Evolutionary conservation across 176 grass and related monocot genomes (phyloP).

Genomic region (Eremochloa ophiuroides): DNA sequence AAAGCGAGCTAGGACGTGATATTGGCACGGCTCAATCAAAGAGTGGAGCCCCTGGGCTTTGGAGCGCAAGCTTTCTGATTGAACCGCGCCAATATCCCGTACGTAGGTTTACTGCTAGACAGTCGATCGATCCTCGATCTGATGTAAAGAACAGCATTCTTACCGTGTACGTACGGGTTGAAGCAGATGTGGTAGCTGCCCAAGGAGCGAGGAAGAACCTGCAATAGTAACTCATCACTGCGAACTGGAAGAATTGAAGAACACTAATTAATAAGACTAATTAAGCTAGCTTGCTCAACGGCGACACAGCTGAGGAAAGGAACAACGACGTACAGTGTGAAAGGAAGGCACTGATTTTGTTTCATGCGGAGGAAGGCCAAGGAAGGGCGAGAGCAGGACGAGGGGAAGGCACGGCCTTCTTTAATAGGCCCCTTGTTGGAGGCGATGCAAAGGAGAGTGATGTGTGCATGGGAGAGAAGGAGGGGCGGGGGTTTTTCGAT

Average conservation of each 20-base stretch:
- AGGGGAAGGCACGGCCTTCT: constrained; percentile 13
- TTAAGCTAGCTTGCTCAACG: neutral
- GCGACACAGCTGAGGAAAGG: neutral
- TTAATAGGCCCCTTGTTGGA: constrained; percentile 26
- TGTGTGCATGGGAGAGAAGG: neutral
- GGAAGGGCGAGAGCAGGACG: constrained; percentile 8
- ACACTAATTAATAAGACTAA: neutral
- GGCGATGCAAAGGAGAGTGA: neutral
- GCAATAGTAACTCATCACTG: neutral
- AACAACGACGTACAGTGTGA: neutral
- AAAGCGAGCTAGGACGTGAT: constrained; percentile 51
- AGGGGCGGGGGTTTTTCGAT: neutral
- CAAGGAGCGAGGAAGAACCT: neutral
- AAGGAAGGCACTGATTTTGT: neutral
- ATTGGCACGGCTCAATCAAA: constrained; percentile 99
- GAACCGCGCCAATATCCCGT: constrained; percentile 82
- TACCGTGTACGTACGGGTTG: neutral
- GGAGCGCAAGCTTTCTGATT: constrained; percentile 66
- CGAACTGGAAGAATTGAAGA: neutral
- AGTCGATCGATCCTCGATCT: neutral
- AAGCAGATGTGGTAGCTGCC: neutral
- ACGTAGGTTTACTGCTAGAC: neutral
- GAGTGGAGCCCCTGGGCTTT: constrained; percentile 33
- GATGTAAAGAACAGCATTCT: neutral
- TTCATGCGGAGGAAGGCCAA: neutral